phyloP scores from a whole-genome alignment of 148 eudicot species.

The Cornus florida region DNA sequence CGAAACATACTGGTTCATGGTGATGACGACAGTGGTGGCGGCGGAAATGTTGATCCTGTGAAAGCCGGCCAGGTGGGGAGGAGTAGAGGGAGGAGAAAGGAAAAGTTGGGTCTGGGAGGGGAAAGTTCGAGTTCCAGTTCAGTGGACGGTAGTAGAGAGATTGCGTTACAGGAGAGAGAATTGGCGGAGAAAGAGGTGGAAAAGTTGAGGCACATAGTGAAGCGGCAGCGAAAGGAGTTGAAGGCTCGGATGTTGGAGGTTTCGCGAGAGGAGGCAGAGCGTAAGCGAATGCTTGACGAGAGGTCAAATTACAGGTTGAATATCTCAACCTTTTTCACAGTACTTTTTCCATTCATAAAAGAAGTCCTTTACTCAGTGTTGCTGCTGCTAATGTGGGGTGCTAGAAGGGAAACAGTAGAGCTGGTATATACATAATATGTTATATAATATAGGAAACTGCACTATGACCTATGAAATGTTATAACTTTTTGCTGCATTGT shows the following conservation, averaged over 20 bases:
- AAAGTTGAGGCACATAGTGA: slow-evolving; percentile 77
- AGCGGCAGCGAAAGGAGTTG: slow-evolving; percentile 86
- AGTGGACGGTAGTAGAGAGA: slow-evolving; percentile 45
- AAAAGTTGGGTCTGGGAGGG: slow-evolving; percentile 20
- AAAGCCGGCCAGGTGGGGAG: slow-evolving; percentile 18
- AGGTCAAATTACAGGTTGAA: slow-evolving; percentile 83
- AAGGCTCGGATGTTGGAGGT: slow-evolving; percentile 91
- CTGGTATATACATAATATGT: not conserved
- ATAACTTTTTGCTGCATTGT: not conserved
- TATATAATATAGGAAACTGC: not conserved
- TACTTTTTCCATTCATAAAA: not conserved
- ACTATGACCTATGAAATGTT: not conserved
- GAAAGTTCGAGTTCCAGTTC: slow-evolving; percentile 14
- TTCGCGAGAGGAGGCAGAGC: slow-evolving; percentile 82
- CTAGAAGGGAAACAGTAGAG: no score
- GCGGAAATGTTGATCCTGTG: slow-evolving; percentile 1
- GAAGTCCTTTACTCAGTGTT: no score
- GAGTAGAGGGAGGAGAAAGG: slow-evolving; percentile 40
- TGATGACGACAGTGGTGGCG: slow-evolving; percentile 19
- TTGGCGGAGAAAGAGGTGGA: slow-evolving; percentile 94
- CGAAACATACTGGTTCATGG: slow-evolving; percentile 80
- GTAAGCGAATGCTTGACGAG: slow-evolving; percentile 95
- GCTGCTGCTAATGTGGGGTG: no score
- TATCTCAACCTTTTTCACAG: not conserved
- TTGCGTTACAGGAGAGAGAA: slow-evolving; percentile 78